These are phyloP conservation scores for Wickerhamiella dianesei DNA, from an alignment of 805 yeast genomes.

Conservation along the genomic window DNA sequence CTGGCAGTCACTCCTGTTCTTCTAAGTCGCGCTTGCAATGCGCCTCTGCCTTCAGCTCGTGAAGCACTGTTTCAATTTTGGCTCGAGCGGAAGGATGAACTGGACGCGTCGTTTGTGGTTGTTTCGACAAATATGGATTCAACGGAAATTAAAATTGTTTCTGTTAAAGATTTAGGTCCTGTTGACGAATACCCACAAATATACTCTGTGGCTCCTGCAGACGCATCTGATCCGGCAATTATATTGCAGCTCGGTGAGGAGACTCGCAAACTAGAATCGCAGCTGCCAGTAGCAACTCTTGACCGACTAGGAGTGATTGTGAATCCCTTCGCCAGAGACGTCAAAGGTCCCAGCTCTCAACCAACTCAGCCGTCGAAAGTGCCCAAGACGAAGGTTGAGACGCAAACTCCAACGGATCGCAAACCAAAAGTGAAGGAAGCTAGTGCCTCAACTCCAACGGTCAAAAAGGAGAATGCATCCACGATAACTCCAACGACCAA, in stretches of 20 bases:
- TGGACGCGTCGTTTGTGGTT: constrained; percentile 9
- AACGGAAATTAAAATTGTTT: neutral
- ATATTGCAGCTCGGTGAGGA: constrained; percentile 1
- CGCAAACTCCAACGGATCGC: neutral
- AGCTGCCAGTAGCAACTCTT: constrained; percentile 1
- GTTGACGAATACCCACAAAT: neutral
- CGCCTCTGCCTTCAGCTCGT: constrained; percentile 3
- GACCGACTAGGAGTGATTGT: constrained; percentile 2
- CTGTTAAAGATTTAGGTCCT: neutral
- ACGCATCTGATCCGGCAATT: constrained; percentile 8
- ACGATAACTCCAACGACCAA: neutral
- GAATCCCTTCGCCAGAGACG: constrained; percentile 4
- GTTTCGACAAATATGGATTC: neutral
- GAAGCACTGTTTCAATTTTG: constrained; percentile 4
- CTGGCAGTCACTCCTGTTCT: constrained; percentile 6
- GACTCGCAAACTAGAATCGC: constrained; percentile 2
- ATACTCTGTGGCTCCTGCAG: constrained; percentile 6
- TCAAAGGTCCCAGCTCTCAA: too few species aligned
- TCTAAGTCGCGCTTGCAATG: constrained; percentile 4
- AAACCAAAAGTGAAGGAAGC: neutral
- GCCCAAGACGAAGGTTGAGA: neutral
- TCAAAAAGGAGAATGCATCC: neutral
- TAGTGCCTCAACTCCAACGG: neutral
- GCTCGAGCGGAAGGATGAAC: neutral
- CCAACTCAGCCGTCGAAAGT: neutral